Evolutionary conservation across 768 basidiomycete species (phyloP).

Genomic region (Infundibulicybe gibba): DNA sequence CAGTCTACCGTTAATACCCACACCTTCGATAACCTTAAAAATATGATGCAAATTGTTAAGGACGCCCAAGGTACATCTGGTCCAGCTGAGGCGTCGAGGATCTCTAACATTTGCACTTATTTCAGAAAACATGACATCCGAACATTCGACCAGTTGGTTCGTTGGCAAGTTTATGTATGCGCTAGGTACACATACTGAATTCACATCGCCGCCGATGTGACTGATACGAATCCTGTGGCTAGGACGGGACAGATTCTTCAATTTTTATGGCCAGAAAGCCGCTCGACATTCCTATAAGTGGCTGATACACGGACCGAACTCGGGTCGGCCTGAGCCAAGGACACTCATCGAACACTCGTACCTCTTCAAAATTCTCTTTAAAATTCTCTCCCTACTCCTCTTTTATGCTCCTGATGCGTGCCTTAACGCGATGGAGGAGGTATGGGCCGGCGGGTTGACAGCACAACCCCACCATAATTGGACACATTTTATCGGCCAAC

Average conservation of each 20-base stretch:
- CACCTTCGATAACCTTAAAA: slow-evolving; percentile 1
- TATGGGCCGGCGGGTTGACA: slow-evolving; percentile 45
- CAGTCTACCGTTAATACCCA: slow-evolving; percentile 1
- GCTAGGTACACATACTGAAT: slow-evolving; percentile 1
- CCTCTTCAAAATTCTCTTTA: slow-evolving; percentile 30
- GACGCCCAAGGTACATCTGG: slow-evolving; percentile 2
- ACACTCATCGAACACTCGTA: slow-evolving; percentile 21
- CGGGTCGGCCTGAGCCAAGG: no score
- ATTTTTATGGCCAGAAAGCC: slow-evolving; percentile 4
- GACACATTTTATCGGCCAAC: slow-evolving; percentile 30
- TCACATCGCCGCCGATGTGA: background rate
- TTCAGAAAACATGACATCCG: no score
- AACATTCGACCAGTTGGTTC: slow-evolving; percentile 5
- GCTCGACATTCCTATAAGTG: slow-evolving; percentile 1
- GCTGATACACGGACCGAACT: background rate
- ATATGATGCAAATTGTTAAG: no score
- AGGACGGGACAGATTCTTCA: slow-evolving; percentile 1
- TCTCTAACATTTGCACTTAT: background rate
- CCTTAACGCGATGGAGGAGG: slow-evolving; percentile 32
- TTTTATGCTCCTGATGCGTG: slow-evolving; percentile 43
- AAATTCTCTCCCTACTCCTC: slow-evolving; percentile 30
- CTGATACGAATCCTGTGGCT: background rate
- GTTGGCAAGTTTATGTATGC: background rate
- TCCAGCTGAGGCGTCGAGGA: background rate
- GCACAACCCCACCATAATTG: slow-evolving; percentile 32